Evolutionary conservation across 305 asterid species (phyloP).

Genomic region (Solanum hybrid): DNA sequence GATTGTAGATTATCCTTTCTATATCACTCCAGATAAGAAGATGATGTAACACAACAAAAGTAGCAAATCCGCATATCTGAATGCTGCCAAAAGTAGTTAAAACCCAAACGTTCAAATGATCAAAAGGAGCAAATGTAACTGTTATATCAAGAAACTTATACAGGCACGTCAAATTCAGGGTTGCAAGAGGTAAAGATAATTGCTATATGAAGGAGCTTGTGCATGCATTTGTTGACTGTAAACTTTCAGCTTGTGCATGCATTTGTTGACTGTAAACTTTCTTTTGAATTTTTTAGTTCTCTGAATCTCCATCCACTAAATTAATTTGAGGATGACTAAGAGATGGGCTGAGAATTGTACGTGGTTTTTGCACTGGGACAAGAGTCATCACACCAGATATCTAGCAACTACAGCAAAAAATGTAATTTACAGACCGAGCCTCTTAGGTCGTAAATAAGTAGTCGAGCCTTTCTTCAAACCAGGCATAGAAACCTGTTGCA

Average conservation of each 20-base stretch:
- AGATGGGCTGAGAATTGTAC: background rate
- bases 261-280: background rate
- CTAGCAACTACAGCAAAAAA: background rate
- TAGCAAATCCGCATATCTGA: background rate
- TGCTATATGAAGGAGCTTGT: background rate
- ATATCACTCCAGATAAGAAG: background rate
- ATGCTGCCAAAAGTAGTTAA: background rate
- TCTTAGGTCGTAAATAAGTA: constrained; percentile 69
- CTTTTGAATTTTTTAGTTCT: background rate
- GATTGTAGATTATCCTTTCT: background rate
- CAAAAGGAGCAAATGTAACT: background rate
- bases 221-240: background rate
- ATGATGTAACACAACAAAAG: background rate
- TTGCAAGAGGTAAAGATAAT: background rate
- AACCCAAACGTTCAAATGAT: background rate
- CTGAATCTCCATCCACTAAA: background rate
- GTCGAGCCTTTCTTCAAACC: constrained; percentile 71
- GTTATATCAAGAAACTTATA: background rate
- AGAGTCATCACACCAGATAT: background rate
- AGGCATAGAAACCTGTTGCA: constrained; percentile 67
- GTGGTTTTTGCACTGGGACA: background rate
- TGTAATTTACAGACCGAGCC: constrained; percentile 44
- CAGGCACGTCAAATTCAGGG: background rate
- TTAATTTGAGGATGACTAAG: background rate
- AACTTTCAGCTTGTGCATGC: background rate